Conservation (phyloP, 768 basidiomycete genomes). For the Udeniomyces megalosporus region DNA sequence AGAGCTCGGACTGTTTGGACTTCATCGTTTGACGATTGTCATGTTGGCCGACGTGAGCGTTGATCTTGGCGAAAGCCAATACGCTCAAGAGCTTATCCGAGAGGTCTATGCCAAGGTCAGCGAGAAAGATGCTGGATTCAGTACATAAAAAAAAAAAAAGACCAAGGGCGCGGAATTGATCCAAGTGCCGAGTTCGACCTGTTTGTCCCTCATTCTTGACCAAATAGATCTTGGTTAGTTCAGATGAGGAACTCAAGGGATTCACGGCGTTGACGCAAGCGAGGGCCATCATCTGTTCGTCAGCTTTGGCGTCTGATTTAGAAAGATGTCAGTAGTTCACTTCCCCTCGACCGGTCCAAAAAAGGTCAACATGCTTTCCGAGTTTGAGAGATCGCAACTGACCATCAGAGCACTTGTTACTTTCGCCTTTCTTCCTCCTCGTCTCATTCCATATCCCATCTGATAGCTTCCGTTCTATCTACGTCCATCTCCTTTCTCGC, state of each 20-base stretch:
- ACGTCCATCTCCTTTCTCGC: neutral
- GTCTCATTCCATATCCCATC: neutral
- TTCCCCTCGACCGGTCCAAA: neutral
- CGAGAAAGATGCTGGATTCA: neutral
- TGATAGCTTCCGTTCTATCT: neutral
- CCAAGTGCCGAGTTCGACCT: neutral
- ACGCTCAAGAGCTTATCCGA: constrained; percentile 48
- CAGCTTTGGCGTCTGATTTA: too few relatives aligned
- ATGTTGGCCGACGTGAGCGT: constrained; percentile 62
- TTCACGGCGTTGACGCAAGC: constrained; percentile 5
- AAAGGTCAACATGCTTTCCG: too few relatives aligned
- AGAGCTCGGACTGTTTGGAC: constrained; percentile 49
- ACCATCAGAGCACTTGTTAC: too few relatives aligned
- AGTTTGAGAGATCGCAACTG: too few relatives aligned
- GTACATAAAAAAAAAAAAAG: too few relatives aligned
- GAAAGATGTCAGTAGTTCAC: too few relatives aligned
- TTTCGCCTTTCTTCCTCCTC: neutral
- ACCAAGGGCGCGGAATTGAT: neutral
- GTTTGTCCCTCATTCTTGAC: too few relatives aligned
- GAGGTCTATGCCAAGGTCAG: constrained; percentile 68
- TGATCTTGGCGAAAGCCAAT: constrained; percentile 58
- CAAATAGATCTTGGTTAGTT: neutral
- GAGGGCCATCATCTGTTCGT: neutral
- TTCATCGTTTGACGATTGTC: constrained; percentile 53
- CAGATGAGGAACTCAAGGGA: constrained; percentile 7